Evolutionary conservation across 2,329 filamentous ascomycete genomes (phyloP).

Genomic region (Coniochaeta sp.): DNA sequence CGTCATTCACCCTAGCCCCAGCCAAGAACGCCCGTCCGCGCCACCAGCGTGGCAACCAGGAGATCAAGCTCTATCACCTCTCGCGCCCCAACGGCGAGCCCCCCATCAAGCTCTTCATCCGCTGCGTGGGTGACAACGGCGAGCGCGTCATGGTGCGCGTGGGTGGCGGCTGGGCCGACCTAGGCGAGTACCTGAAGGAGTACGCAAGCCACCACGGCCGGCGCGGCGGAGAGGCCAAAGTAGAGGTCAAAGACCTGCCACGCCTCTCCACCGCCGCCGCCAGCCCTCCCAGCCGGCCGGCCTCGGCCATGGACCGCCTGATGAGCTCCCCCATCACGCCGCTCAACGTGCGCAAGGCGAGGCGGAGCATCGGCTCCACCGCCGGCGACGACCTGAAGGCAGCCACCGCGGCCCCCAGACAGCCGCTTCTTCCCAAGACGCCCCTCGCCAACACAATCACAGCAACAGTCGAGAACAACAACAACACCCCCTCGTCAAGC

Average conservation of each 20-base stretch:
- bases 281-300: conserved; percentile 27
- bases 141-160: conserved; percentile 98
- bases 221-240: conserved; percentile 44
- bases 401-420: too few relatives aligned
- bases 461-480: conserved; percentile 30
- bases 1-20: conserved; percentile 64
- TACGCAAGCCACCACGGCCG: conserved; percentile 89
- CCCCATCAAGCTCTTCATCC: conserved; percentile 91
- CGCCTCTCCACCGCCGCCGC: conserved; percentile 21
- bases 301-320: conserved; percentile 27
- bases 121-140: conserved; percentile 80
- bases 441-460: conserved; percentile 31
- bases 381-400: conserved; percentile 10
- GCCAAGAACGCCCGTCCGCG: conserved; percentile 41
- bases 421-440: conserved; percentile 15
- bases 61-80: conserved; percentile 89
- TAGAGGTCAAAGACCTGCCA: conserved; percentile 51
- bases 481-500: conserved; percentile 38
- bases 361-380: conserved; percentile 35
- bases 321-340: conserved; percentile 34
- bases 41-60: conserved; percentile 49
- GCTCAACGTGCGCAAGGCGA: conserved; percentile 47
- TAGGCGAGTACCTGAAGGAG: conserved; percentile 89
- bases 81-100: conserved; percentile 75
- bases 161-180: conserved; percentile 94